Evolutionary conservation across 2,329 filamentous ascomycete genomes (phyloP).

Genomic region (Aspergillus clavatus): DNA sequence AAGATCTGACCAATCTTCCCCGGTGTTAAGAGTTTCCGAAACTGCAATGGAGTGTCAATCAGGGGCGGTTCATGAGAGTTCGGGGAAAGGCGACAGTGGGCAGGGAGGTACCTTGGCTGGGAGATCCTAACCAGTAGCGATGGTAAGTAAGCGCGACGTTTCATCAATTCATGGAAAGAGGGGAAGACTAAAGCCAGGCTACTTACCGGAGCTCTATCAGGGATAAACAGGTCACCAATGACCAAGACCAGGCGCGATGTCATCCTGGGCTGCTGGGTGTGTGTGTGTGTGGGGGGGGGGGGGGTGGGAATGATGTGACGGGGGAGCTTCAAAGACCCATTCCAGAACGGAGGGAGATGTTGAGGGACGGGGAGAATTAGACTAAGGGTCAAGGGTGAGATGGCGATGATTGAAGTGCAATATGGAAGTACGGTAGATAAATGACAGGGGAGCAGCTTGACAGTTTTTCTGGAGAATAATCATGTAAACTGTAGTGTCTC

Average conservation of each 20-base stretch:
- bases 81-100: slow-evolving; percentile 7
- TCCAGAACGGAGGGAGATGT: slow-evolving; percentile 11
- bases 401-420: slow-evolving; percentile 1
- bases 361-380: background rate
- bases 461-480: too few relatives aligned
- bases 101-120: slow-evolving; percentile 67
- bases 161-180: slow-evolving; percentile 12
- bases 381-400: background rate
- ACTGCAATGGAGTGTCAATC: slow-evolving; percentile 50
- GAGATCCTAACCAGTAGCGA: slow-evolving; percentile 56
- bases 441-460: too few relatives aligned
- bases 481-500: too few relatives aligned
- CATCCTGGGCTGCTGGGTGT: slow-evolving; percentile 40
- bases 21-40: slow-evolving; percentile 78
- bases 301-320: too few relatives aligned
- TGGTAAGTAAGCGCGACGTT: slow-evolving; percentile 15
- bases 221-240: slow-evolving; percentile 90
- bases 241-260: slow-evolving; percentile 88
- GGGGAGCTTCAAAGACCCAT: slow-evolving; percentile 26
- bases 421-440: too few relatives aligned
- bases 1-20: slow-evolving; percentile 79
- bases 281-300: too few relatives aligned
- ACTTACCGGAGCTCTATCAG: slow-evolving; percentile 74
- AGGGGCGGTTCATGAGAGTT: too few relatives aligned
- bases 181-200: background rate